Conservation (phyloP, 345 rosid species). For the Aquilaria sinensis region DNA sequence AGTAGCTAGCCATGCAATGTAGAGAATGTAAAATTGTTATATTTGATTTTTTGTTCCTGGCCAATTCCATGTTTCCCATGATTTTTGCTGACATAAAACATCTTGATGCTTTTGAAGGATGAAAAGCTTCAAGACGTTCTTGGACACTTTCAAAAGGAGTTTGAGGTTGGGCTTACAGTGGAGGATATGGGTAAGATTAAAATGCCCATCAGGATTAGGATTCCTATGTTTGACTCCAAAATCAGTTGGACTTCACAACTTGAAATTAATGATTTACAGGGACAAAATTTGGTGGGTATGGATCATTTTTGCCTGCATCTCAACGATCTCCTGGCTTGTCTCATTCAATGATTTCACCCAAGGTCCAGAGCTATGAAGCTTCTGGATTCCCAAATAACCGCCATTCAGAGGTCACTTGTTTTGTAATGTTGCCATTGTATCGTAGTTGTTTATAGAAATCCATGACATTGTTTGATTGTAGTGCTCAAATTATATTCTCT, state of each 20-base stretch:
- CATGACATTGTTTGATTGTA: conserved; percentile 3
- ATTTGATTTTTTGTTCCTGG: background rate
- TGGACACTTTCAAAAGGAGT: conserved; percentile 95
- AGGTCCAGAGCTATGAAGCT: conserved; percentile 36
- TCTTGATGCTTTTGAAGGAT: conserved; percentile 49
- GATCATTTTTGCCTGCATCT: conserved; percentile 84
- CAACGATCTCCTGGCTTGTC: conserved; percentile 74
- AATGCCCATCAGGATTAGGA: conserved; percentile 19
- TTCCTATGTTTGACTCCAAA: conserved; percentile 18
- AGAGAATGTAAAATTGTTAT: background rate
- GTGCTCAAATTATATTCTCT: conserved; percentile 15
- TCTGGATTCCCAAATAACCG: conserved; percentile 54
- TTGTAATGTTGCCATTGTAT: conserved; percentile 9
- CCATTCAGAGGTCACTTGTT: conserved; percentile 56
- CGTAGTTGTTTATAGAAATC: conserved; percentile 14
- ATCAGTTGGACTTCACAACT: conserved; percentile 19
- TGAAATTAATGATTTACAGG: conserved; percentile 46
- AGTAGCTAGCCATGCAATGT: too few relatives aligned
- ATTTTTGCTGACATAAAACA: conserved; percentile 10
- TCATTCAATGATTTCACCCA: conserved; percentile 51
- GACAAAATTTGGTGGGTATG: conserved; percentile 93
- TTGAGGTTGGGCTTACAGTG: conserved; percentile 93
- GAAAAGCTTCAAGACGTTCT: conserved; percentile 85
- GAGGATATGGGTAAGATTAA: conserved; percentile 85
- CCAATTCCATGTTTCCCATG: conserved; percentile 3